Conservation (phyloP, 352 stramenopile genomes). For the Globisporangium irregulare region DNA sequence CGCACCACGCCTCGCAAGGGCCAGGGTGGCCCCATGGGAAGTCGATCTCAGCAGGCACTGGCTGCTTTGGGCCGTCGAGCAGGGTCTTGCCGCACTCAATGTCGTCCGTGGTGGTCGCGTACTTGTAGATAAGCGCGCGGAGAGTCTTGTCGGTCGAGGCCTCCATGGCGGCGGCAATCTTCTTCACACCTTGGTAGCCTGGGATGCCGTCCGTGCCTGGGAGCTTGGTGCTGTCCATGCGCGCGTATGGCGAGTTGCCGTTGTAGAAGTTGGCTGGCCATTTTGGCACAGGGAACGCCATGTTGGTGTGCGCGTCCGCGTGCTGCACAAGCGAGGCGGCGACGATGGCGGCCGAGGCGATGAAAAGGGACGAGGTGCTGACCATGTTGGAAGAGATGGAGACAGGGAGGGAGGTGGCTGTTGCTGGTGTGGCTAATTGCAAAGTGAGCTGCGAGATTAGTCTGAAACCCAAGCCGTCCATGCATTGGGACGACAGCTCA, state of each 20-base stretch:
- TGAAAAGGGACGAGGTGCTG: conserved; percentile 11
- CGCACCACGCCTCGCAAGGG: conserved; percentile 23
- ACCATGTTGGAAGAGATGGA: conserved; percentile 15
- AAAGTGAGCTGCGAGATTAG: neutral
- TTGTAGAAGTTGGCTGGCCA: conserved; percentile 19
- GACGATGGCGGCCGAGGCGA: conserved; percentile 12
- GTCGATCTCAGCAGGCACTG: conserved; percentile 20
- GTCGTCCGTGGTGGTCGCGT: conserved; percentile 12
- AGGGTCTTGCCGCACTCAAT: conserved; percentile 22
- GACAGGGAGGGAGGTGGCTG: neutral
- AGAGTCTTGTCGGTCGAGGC: conserved; percentile 10
- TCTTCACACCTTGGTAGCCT: conserved; percentile 10
- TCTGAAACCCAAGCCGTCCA: neutral
- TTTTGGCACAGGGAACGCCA: conserved; percentile 9
- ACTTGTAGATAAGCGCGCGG: conserved; percentile 13
- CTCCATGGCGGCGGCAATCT: conserved; percentile 11
- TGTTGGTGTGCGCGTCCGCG: conserved; percentile 21
- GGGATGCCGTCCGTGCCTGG: conserved; percentile 8
- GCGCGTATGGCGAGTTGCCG: conserved; percentile 20
- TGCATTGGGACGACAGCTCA: neutral
- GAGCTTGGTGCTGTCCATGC: conserved; percentile 18
- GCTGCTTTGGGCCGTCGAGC: conserved; percentile 10
- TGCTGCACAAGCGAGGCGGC: conserved; percentile 6
- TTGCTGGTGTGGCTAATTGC: neutral
- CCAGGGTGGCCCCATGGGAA: conserved; percentile 24